Evolutionary conservation across 768 basidiomycete species (phyloP).

Genomic region (Psilocybe sp.): DNA sequence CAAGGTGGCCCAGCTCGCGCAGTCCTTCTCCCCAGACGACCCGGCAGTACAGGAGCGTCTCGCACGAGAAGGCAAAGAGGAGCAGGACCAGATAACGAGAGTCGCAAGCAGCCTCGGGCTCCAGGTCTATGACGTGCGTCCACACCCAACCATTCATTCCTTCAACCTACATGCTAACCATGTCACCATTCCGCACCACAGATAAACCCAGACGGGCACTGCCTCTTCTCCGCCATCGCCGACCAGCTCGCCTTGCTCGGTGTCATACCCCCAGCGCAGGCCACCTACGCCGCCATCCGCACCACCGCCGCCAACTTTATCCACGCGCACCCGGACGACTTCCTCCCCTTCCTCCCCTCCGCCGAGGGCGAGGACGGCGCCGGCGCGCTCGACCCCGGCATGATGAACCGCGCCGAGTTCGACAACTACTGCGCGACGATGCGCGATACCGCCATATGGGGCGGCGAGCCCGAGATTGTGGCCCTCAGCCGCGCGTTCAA

Average conservation of each 20-base stretch:
- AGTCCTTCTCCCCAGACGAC: slow-evolving; percentile 49
- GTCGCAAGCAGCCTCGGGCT: slow-evolving; percentile 67
- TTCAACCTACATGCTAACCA: too few species aligned
- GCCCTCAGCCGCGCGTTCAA: slow-evolving; percentile 81
- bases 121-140: slow-evolving; percentile 58
- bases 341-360: slow-evolving; percentile 88
- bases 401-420: slow-evolving; percentile 70
- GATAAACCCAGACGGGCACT: slow-evolving; percentile 96
- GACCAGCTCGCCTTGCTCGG: slow-evolving; percentile 84
- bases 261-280: slow-evolving; percentile 54
- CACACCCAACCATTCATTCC: background rate
- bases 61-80: slow-evolving; percentile 63
- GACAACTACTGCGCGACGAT: slow-evolving; percentile 75
- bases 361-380: slow-evolving; percentile 65
- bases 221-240: slow-evolving; percentile 90
- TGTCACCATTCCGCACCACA: too few species aligned
- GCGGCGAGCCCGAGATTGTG: slow-evolving; percentile 95
- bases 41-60: slow-evolving; percentile 57
- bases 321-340: slow-evolving; percentile 78
- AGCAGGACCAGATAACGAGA: slow-evolving; percentile 59
- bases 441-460: slow-evolving; percentile 88
- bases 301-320: slow-evolving; percentile 79
- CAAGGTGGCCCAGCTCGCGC: slow-evolving; percentile 64
- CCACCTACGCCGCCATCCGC: slow-evolving; percentile 62
- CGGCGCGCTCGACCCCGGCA: slow-evolving; percentile 60